A percentile compares a stretch with the other conserved stretches of the same genome.
These are phyloP conservation scores for Sphagnum tenellum DNA, from an alignment of 225 moss, liverwort and hornwort species.

Conservation along the genomic window DNA sequence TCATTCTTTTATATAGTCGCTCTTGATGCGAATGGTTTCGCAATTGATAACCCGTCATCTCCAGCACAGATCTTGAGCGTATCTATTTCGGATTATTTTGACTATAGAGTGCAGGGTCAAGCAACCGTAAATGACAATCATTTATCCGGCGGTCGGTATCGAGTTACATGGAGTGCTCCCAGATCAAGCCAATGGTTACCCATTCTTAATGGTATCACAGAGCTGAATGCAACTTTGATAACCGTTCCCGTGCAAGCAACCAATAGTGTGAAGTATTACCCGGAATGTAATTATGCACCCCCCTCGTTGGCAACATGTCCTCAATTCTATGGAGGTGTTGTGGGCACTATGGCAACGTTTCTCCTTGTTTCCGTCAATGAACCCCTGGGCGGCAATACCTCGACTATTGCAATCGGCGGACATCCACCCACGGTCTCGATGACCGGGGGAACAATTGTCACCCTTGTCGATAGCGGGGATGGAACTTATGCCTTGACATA, in stretches of 20 bases:
- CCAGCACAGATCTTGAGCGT: constrained; percentile 10
- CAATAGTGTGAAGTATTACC: constrained; percentile 17
- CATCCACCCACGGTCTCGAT: constrained; percentile 12
- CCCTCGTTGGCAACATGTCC: constrained; percentile 21
- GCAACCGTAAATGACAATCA: constrained; percentile 29
- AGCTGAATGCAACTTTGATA: too few relatives aligned
- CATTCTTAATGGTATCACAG: too few relatives aligned
- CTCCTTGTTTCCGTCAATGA: constrained; percentile 28
- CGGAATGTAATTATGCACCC: constrained; percentile 23
- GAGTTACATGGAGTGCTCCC: constrained; percentile 22
- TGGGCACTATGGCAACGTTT: constrained; percentile 15
- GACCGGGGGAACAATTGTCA: constrained; percentile 12
- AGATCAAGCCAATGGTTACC: too few relatives aligned
- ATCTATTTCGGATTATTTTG: constrained; percentile 8
- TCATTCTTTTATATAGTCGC: constrained; percentile 21
- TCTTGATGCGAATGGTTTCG: constrained; percentile 13
- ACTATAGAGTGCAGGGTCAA: constrained; percentile 4
- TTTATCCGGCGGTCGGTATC: constrained; percentile 20
- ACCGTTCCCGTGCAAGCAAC: neutral
- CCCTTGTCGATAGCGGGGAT: constrained; percentile 10
- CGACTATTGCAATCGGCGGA: constrained; percentile 16
- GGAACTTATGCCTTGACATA: constrained; percentile 18
- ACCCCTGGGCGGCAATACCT: constrained; percentile 9
- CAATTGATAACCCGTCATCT: constrained; percentile 12
- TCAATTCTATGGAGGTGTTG: constrained; percentile 15